Evolutionary conservation across 768 basidiomycete species (phyloP), one percentile per base, ranked within the genome.

Genomic region (Suillus subluteus): DNA sequence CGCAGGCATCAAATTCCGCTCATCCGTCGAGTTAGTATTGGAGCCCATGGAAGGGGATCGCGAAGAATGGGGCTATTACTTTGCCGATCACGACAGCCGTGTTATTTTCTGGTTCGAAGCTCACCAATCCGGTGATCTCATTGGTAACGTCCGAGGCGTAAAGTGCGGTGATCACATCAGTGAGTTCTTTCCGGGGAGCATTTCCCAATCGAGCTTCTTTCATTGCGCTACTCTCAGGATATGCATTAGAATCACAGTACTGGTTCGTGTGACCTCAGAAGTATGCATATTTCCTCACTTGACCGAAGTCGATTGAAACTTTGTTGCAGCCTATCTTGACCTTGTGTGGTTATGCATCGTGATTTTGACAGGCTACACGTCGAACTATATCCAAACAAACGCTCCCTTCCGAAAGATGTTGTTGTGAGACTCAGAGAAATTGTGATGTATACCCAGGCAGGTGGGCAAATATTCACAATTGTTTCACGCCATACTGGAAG

Each of bases 231-330:
- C 21, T 35, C 35, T 21, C 6, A 56, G 55, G 55, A 32, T 56
- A 56, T n/a, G 37, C 55, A n/a, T 11, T 56, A 56, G 55, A 56
- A n/a, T 56, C 55, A n/a, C 55, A 56, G 21, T 56, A 56, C 55
- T 56, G 55, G 55, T 56, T 56, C 55, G 55, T 56, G 7, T 21
- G 21, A 21, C 21, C 55, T 37, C 21, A 35, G 8, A 35, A 37
- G 55, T 56, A 37, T 37, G 21, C 35, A 37, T 9, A 12, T 37
- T 56, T 8, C 3, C 55, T 56, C 32, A 56, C 3, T 35, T 35
- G 21, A 56, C 35, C 32, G 11, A 56, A 56, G 12, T 35, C 12
- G 6, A 37, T 35, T 56, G 21, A 56, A 35, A 56, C 21, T 56
- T 55, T 37, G 12, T 56, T n/a, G 7, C 6, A 56, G 55, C 6